A percentile compares a stretch with the other conserved stretches of the same genome.
These are phyloP conservation scores for Astrothelium macrocarpum DNA, from an alignment of 495 filamentous ascomycete species.

Conservation along the genomic window DNA sequence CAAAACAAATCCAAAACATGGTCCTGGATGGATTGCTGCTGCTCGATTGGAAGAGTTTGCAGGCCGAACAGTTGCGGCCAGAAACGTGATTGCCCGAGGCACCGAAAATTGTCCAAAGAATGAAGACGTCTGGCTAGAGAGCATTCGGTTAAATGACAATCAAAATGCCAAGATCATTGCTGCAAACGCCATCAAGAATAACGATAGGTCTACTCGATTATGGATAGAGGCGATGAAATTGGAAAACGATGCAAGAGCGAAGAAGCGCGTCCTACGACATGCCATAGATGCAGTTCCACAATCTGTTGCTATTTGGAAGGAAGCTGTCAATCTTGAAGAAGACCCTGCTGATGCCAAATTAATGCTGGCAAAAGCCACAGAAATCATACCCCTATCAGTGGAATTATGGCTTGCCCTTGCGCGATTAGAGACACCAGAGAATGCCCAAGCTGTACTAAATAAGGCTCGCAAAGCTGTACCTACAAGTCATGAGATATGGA, in stretches of 20 bases:
- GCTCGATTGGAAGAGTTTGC: slow-evolving; percentile 88
- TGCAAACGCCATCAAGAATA: slow-evolving; percentile 84
- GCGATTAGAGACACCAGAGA: slow-evolving; percentile 75
- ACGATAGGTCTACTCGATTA: slow-evolving; percentile 75
- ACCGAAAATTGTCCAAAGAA: slow-evolving; percentile 86
- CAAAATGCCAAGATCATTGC: slow-evolving; percentile 87
- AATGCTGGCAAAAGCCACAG: slow-evolving; percentile 82
- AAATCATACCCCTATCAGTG: slow-evolving; percentile 84
- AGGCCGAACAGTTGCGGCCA: slow-evolving; percentile 77
- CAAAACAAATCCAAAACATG: slow-evolving; percentile 88
- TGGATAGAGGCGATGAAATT: slow-evolving; percentile 95
- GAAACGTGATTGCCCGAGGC: slow-evolving; percentile 74
- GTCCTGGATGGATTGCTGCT: slow-evolving; percentile 92
- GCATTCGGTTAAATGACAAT: slow-evolving; percentile 81
- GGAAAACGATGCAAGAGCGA: slow-evolving; percentile 66
- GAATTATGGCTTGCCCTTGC: slow-evolving; percentile 93
- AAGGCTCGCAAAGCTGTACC: slow-evolving; percentile 88
- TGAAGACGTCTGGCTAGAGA: slow-evolving; percentile 92
- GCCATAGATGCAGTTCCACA: slow-evolving; percentile 84
- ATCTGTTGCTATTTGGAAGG: slow-evolving; percentile 92
- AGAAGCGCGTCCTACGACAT: slow-evolving; percentile 82
- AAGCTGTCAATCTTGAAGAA: slow-evolving; percentile 91
- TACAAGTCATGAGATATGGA: slow-evolving; percentile 89
- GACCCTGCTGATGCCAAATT: slow-evolving; percentile 75
- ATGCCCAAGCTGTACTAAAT: slow-evolving; percentile 90